Base-by-base conservation (phyloP, 2,329 filamentous ascomycete species). In the Aspergillus bombycis region DNA sequence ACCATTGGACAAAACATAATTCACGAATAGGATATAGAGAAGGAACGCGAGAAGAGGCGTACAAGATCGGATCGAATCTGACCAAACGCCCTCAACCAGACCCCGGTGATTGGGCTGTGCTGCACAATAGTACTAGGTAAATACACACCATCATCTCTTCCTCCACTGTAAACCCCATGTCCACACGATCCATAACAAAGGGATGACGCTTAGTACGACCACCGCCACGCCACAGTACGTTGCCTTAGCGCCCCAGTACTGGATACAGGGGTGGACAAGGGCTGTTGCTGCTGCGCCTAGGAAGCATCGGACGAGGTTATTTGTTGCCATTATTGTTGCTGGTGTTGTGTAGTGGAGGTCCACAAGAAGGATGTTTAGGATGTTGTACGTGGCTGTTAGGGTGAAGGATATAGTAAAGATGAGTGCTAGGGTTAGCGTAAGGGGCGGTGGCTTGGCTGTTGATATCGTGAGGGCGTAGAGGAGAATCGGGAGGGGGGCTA, bases 291-390 rank as follows among this genome's bases (percentile, higher is more conserved):
- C 73, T 2, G 76, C 76, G 0, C 73, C 75, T 9, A 78, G 23
- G 57, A 72, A 71, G 41, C 74, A 77, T 0, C 76, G 69, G 1
- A 75, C 71, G 9, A 78, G 67, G 61, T 77, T 78, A 43, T 72
- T 73, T 7, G 76, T 72, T 16, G 76, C 75, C 68, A 73, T 77
- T 0, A 71, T 76, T 0, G 72, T 72, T 4, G 75, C 75, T 0
- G 76, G 72, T 0, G 67, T 72, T 2, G 62, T 46, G 70, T 72
- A 68, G 66, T 80, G 76, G 53, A 81, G 68, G 64, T 82, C 81
- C 0, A 83, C 74, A 45, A 83, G 75, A 19, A 86, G 68, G 0
- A 82, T 79, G 57, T 80, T 83, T 32, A 79, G 72, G 21, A 77
- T 72, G 57, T 82, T 80, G 60, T 78, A 82, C 2, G 75, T 74